phyloP scores from a whole-genome alignment of 1,139 yeast genomes.

The Yamadazyma mexicana region DNA sequence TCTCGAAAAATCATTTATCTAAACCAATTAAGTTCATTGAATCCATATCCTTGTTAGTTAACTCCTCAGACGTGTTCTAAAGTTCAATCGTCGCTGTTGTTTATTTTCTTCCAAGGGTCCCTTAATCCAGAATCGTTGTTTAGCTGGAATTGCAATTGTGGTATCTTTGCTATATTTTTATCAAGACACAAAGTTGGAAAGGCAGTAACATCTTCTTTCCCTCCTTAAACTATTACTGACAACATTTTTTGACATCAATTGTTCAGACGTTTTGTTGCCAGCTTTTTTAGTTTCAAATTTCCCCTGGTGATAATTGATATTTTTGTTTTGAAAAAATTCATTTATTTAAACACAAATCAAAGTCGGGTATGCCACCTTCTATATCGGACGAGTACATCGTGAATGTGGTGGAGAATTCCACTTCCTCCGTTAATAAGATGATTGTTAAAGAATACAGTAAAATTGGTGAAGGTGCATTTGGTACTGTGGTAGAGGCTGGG shows the following conservation, averaged over 20 bases:
- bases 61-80: not conserved
- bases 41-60: not conserved
- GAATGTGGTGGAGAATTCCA: constrained; percentile 63
- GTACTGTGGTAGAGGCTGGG: constrained; percentile 77
- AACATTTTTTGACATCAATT: no score
- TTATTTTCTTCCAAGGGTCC: not conserved
- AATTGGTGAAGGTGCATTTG: constrained; percentile 85
- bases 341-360: constrained; percentile 1
- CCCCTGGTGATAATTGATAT: not conserved
- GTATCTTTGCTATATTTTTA: no score
- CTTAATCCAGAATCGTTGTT: constrained; percentile 1
- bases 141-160: not conserved
- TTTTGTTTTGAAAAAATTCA: not conserved
- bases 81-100: not conserved
- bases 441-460: constrained; percentile 67
- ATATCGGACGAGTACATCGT: constrained; percentile 17
- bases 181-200: no score
- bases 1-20: no score
- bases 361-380: constrained; percentile 9
- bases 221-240: no score
- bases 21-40: not conserved
- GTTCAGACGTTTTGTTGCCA: no score
- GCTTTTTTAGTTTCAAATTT: not conserved
- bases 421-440: constrained; percentile 59
- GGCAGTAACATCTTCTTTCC: no score